phyloP scores from a whole-genome alignment of 345 rosid genomes.

The Psidium guajava region DNA sequence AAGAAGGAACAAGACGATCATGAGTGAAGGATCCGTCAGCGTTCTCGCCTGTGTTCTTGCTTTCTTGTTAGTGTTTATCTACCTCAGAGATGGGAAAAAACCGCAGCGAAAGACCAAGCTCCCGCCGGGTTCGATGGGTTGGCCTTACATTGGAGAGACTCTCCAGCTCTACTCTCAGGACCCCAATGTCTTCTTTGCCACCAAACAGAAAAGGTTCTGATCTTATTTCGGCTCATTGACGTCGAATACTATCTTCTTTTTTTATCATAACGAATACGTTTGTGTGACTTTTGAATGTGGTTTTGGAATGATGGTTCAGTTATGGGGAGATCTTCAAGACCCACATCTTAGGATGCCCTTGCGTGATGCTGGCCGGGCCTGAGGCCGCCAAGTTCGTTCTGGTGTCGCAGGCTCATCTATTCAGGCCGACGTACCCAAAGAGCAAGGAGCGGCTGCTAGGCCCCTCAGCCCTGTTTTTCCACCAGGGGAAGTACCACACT shows the following conservation, averaged over 20 bases:
- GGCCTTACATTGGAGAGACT: conserved; percentile 65
- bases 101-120: conserved; percentile 6
- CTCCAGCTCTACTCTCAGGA: conserved; percentile 60
- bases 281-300: not conserved
- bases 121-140: conserved; percentile 75
- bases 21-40: conserved; percentile 6
- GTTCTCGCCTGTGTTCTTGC: conserved; percentile 11
- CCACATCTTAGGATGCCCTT: conserved; percentile 79
- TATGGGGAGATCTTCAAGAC: conserved; percentile 93
- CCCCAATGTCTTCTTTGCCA: conserved; percentile 46
- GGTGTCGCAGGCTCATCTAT: conserved; percentile 57
- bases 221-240: not conserved
- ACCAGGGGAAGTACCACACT: conserved; percentile 74
- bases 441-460: conserved; percentile 86
- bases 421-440: conserved; percentile 88
- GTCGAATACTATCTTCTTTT: not conserved
- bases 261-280: not conserved
- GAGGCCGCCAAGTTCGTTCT: conserved; percentile 79
- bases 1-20: not conserved
- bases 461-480: conserved; percentile 74
- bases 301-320: conserved; percentile 15
- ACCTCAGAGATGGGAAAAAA: conserved; percentile 8
- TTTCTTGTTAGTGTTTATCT: not conserved
- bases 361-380: conserved; percentile 86
- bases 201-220: conserved; percentile 47